phyloP scores from a whole-genome alignment of 768 basidiomycete genomes.

The Pseudohyphozyma bogoriensis region DNA sequence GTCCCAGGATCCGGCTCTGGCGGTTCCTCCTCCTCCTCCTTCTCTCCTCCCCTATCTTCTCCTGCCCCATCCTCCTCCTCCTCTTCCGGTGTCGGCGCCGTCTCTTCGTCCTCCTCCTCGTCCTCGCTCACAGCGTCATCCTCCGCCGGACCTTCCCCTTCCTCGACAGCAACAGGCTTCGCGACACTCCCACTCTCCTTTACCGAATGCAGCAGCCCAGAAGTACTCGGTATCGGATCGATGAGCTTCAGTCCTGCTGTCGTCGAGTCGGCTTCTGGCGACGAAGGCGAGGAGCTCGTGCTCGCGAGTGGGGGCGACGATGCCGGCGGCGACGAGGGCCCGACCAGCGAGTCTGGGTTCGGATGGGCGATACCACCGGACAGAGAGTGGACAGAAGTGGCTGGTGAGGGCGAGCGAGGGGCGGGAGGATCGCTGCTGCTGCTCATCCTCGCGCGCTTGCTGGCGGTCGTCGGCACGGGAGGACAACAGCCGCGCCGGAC shows the following conservation, averaged over 20 bases:
- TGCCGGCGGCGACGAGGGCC: neutral
- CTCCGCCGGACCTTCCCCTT: conserved; percentile 38
- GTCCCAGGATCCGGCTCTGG: neutral
- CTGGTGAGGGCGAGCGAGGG: neutral
- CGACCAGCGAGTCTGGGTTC: no score
- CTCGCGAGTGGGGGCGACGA: conserved; percentile 1
- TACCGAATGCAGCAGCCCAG: no score
- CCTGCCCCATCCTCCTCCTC: neutral
- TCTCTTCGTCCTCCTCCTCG: conserved; percentile 26
- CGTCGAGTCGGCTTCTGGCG: conserved; percentile 22
- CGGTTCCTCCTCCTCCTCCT: neutral
- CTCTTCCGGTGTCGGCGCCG: neutral
- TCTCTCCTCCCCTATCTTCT: neutral
- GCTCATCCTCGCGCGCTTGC: no score
- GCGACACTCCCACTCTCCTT: no score
- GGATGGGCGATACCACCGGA: no score
- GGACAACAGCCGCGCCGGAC: no score
- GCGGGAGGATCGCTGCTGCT: no score
- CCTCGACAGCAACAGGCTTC: no score
- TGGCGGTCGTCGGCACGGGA: no score
- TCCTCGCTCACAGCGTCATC: conserved; percentile 11
- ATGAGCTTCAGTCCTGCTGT: no score
- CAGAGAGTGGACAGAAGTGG: neutral
- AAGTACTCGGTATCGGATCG: no score
- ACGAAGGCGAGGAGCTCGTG: no score